Evolutionary conservation across 768 basidiomycete genomes (phyloP), one percentile per base, ranked within the genome.

Genomic region (Termitomyces sp.): DNA sequence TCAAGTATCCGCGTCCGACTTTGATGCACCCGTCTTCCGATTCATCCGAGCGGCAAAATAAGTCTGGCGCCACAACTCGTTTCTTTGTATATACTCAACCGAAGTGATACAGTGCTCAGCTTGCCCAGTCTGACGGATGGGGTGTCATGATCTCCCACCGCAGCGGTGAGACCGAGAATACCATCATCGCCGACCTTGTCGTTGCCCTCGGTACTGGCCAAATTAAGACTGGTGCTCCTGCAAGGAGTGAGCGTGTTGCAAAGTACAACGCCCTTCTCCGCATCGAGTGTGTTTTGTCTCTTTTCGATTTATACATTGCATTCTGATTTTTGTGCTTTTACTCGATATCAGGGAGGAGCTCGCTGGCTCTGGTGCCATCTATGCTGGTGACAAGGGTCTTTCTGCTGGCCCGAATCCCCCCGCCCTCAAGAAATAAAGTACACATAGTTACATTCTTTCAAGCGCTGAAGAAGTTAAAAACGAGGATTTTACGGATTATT

Each of bases 121-220:
- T 99, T 65, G 71, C 95, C 47, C 93, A 97, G 72, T 92, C 91
- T 38, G 92, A 93, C 66, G 90, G 90, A 53, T 99, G 97, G 97
- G 95, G 94, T 71, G 91, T 98, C 75, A 99, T 99, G 97, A 87
- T 96, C 72, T 98, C 95, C 51, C 97, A 98, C 82, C 94, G 97
- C 63, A 93, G 90, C 62, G 96, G 96, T 67, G 96, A 98, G 82
- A 98, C 96, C 35, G 95, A 97, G 76, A 94, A 93, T 77, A 95
- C 93, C 53, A 79, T 93, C 73, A 98, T 98, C 66, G 93, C 95
- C 59, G 94, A 98, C 73, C 86, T 98, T 62, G 85, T 87, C 59
- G 94, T 98, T 63, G 97, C 90, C 46, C 91, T 98, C 62, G 87
- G 88, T 61, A 82, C 81, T 57, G 94, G 94, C 60, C 89, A 96